Percentiles rank a stretch among this genome's conserved stretches.
Conservation (phyloP, 2,329 filamentous ascomycete species). For the Cladophialophora immunda region DNA sequence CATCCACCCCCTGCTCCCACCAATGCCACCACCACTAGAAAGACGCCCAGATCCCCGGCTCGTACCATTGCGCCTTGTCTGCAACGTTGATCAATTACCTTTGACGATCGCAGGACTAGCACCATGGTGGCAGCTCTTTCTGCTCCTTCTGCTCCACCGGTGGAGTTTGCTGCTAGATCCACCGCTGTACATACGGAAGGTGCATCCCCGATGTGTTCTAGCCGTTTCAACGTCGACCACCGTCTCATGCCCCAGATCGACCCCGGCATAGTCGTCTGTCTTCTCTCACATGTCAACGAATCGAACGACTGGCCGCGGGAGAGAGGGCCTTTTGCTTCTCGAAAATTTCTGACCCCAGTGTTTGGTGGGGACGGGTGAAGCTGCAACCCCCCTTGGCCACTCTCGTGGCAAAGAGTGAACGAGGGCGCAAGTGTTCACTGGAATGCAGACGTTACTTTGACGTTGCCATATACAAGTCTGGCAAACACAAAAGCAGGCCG, state of each 20-base stretch:
- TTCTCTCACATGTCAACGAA: background rate
- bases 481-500: conserved; percentile 11
- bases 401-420: conserved; percentile 9
- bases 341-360: background rate
- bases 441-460: background rate
- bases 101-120: conserved; percentile 12
- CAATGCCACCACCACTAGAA: background rate
- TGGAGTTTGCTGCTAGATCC: background rate
- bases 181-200: conserved; percentile 21
- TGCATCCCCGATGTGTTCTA: conserved; percentile 23
- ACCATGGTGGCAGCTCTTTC: conserved; percentile 5
- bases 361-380: background rate
- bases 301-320: background rate
- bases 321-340: background rate
- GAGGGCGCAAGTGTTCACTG: background rate
- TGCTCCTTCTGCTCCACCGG: background rate
- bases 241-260: conserved; percentile 21
- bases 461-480: conserved; percentile 10
- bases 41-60: conserved; percentile 7
- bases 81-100: conserved; percentile 9
- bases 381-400: conserved; percentile 3
- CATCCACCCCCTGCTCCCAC: background rate
- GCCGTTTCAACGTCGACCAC: conserved; percentile 23
- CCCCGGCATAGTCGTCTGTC: conserved; percentile 12
- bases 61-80: conserved; percentile 7